Conservation (phyloP, 73 alveolate genomes). For the Paramecium sonneborni region DNA sequence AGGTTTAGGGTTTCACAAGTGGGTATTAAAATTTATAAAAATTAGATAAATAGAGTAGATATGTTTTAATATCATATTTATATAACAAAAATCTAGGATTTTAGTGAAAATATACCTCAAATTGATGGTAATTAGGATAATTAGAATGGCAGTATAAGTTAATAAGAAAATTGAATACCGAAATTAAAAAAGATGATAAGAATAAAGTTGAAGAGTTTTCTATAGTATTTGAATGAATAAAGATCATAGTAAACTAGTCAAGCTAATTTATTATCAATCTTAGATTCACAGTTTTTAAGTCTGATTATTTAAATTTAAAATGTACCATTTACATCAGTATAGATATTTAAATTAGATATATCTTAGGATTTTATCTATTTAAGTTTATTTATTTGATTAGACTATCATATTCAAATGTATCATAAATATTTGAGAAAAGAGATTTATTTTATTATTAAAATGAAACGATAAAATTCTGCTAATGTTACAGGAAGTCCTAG, state of each 20-base stretch:
- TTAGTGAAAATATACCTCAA: neutral
- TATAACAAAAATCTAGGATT: neutral
- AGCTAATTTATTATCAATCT: neutral
- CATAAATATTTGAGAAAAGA: no score
- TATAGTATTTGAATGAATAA: neutral
- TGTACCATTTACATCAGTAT: no score
- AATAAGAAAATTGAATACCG: conserved; percentile 35
- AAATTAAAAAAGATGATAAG: neutral
- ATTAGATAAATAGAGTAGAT: conserved; percentile 6
- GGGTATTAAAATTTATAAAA: neutral
- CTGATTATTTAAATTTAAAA: neutral
- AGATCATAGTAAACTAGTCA: neutral
- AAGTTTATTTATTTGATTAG: no score
- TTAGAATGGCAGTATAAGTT: neutral
- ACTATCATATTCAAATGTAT: no score
- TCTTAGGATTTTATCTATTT: no score
- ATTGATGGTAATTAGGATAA: neutral
- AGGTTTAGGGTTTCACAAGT: neutral
- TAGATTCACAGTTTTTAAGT: neutral
- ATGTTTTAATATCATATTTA: neutral
- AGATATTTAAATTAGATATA: no score
- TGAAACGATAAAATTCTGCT: conserved; percentile 58
- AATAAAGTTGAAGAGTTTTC: neutral
- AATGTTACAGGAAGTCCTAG: neutral
- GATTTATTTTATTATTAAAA: conserved; percentile 8